A percentile compares a stretch with the other conserved stretches of the same genome.
Conservation (phyloP, 768 basidiomycete species). For the Suillus lakei region DNA sequence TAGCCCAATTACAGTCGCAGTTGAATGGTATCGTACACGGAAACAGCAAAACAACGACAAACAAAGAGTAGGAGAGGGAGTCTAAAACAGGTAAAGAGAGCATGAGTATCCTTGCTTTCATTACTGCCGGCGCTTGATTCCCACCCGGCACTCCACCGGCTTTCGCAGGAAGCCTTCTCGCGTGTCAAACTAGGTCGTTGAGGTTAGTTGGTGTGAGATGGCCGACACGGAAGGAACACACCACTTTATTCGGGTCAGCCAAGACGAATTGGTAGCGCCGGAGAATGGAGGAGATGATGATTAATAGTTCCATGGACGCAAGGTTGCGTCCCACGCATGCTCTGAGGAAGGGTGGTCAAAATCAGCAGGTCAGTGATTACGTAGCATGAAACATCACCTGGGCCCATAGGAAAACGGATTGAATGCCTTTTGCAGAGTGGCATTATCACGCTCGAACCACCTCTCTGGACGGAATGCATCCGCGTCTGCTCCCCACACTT, state of each 20-base stretch:
- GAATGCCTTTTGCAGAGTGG: slow-evolving; percentile 69
- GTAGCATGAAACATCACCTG: slow-evolving; percentile 42
- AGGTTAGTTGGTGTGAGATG: slow-evolving; percentile 15
- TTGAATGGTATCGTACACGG: neutral
- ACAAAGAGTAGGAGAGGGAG: neutral
- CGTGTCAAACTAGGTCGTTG: slow-evolving; percentile 58
- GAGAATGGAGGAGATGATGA: slow-evolving; percentile 83
- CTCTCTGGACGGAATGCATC: slow-evolving; percentile 81
- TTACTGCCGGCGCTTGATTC: slow-evolving; percentile 65
- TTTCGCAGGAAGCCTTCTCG: slow-evolving; percentile 90
- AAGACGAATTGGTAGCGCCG: slow-evolving; percentile 78
- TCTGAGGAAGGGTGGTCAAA: slow-evolving; percentile 40
- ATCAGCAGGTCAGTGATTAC: neutral
- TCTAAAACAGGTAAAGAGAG: neutral
- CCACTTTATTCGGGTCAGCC: slow-evolving; percentile 58
- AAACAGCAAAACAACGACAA: neutral
- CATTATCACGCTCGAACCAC: slow-evolving; percentile 77
- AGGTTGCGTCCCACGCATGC: slow-evolving; percentile 87
- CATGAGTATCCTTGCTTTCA: slow-evolving; percentile 14
- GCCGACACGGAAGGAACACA: slow-evolving; percentile 35
- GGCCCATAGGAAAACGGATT: slow-evolving; percentile 90
- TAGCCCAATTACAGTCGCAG: neutral
- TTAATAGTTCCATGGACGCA: slow-evolving; percentile 76
- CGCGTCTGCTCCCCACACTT: slow-evolving; percentile 80
- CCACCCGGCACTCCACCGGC: slow-evolving; percentile 73